Evolutionary conservation across 176 grass and related monocot genomes (phyloP).

Genomic region (Musa itinerans): DNA sequence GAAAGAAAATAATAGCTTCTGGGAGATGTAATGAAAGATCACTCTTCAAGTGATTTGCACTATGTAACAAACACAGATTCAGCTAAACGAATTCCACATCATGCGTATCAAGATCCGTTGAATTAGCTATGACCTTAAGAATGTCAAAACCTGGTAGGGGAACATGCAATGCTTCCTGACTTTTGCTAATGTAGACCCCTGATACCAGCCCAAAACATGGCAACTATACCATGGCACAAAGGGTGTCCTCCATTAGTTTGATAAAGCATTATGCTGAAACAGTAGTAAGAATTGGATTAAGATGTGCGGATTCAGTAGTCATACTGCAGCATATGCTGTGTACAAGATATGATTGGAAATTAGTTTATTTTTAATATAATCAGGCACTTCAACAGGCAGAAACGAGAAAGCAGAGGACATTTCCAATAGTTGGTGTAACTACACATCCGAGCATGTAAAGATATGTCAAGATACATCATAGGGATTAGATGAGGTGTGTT

Average conservation of each 20-base stretch:
- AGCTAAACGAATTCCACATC: background rate
- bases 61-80: background rate
- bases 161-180: background rate
- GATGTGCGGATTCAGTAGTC: background rate
- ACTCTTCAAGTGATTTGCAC: background rate
- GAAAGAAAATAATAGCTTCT: background rate
- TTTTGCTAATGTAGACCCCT: background rate
- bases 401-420: background rate
- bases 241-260: background rate
- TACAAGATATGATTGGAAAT: background rate
- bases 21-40: background rate
- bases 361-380: background rate
- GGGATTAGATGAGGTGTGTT: background rate
- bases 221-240: background rate
- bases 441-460: background rate
- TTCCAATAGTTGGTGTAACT: background rate
- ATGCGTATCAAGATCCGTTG: background rate
- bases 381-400: background rate
- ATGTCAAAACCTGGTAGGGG: background rate
- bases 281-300: background rate
- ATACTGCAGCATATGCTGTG: background rate
- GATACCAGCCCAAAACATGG: background rate
- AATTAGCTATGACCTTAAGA: background rate
- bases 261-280: background rate
- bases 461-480: background rate